Percentiles rank a stretch among this genome's conserved stretches.
Conservation (phyloP, 2,329 filamentous ascomycete genomes). For the Plenodomus tracheiphilus region DNA sequence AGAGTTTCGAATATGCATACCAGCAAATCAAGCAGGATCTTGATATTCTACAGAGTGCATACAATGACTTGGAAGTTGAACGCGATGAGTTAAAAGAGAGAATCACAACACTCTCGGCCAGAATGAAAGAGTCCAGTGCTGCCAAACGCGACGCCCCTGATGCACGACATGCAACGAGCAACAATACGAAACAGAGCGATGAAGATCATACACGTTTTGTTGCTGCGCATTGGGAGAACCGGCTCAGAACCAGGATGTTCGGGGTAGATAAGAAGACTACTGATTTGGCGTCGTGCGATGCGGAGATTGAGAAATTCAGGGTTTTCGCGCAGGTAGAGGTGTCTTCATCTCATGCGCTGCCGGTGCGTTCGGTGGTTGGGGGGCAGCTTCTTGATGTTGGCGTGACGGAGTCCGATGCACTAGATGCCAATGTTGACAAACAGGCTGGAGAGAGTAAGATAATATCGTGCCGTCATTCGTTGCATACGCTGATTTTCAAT, state of each 20-base stretch:
- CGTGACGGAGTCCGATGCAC: too few relatives aligned
- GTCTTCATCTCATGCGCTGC: not conserved
- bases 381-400: not conserved
- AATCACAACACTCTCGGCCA: not conserved
- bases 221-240: not conserved
- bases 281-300: not conserved
- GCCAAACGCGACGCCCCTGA: not conserved
- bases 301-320: not conserved
- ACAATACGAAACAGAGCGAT: not conserved
- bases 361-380: not conserved
- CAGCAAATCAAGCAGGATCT: constrained; percentile 4
- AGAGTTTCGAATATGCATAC: constrained; percentile 3
- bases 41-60: not conserved
- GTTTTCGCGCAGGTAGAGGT: not conserved
- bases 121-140: not conserved
- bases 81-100: not conserved
- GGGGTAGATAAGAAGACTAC: not conserved
- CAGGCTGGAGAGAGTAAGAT: not conserved
- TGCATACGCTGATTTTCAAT: too few relatives aligned
- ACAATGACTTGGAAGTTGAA: not conserved
- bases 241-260: not conserved
- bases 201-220: not conserved
- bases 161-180: not conserved
- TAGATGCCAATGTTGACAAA: not conserved
- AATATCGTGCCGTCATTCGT: too few relatives aligned